phyloP scores from a whole-genome alignment of 192 early-diverging fungal species.

The Coemansia sp. region DNA sequence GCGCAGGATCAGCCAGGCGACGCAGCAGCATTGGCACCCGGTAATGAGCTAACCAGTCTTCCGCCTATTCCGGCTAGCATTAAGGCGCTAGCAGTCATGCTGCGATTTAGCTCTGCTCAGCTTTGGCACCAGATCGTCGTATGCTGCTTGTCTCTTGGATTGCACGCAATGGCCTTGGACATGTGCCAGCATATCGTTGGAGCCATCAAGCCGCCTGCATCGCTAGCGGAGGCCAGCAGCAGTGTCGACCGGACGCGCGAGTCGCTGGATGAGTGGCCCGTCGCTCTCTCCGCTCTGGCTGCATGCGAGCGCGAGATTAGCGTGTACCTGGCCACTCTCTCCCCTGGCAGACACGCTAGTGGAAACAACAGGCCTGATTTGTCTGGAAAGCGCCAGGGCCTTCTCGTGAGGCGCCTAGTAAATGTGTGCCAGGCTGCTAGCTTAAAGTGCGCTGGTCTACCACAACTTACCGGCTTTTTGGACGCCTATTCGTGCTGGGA shows the following conservation, averaged over 20 bases:
- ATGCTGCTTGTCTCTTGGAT: slow-evolving; percentile 16
- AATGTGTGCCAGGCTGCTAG: slow-evolving; percentile 28
- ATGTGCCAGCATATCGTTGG: slow-evolving; percentile 37
- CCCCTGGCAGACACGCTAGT: slow-evolving; percentile 4
- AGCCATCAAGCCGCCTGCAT: slow-evolving; percentile 9
- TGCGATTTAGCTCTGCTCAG: slow-evolving; percentile 28
- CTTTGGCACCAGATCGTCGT: slow-evolving; percentile 21
- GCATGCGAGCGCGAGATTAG: slow-evolving; percentile 34
- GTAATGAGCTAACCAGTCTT: slow-evolving; percentile 15
- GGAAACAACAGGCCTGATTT: neutral
- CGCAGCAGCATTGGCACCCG: neutral
- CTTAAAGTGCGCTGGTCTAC: slow-evolving; percentile 25
- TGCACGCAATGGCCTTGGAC: slow-evolving; percentile 37
- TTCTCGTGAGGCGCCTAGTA: slow-evolving; percentile 22
- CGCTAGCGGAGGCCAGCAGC: neutral
- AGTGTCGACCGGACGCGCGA: neutral
- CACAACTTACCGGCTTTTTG: slow-evolving; percentile 28
- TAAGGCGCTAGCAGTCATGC: slow-evolving; percentile 35
- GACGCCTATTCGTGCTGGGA: slow-evolving; percentile 48
- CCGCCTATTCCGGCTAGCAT: slow-evolving; percentile 32
- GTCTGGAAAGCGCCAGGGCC: slow-evolving; percentile 22
- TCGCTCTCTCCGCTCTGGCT: slow-evolving; percentile 20
- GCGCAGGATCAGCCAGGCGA: neutral
- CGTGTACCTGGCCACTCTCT: slow-evolving; percentile 11
- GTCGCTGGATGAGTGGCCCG: slow-evolving; percentile 17